phyloP scores from a whole-genome alignment of 2,329 filamentous ascomycete genomes.

The Aspergillus sp. region DNA sequence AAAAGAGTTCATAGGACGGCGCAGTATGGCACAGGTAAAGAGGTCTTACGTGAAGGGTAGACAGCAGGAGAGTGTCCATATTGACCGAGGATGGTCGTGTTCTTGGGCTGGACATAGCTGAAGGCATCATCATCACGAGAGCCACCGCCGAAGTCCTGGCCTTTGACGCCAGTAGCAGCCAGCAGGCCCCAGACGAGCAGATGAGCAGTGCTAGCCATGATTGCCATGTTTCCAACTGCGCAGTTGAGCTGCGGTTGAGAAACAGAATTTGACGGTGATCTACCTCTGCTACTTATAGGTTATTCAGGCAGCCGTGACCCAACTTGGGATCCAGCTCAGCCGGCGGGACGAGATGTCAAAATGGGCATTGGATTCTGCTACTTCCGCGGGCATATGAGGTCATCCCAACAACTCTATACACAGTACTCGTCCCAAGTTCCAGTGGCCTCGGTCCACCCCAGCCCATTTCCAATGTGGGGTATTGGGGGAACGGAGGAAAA shows the following conservation, averaged over 20 bases:
- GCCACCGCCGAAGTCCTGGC: neutral
- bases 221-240: neutral
- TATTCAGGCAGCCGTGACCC: neutral
- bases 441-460: neutral
- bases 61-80: slow-evolving; percentile 20
- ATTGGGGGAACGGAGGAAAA: neutral
- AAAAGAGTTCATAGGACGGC: neutral
- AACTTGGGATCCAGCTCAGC: neutral
- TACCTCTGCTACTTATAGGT: neutral
- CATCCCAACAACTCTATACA: neutral
- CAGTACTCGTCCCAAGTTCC: neutral
- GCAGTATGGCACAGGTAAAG: neutral
- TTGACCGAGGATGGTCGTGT: slow-evolving; percentile 20
- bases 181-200: slow-evolving; percentile 1
- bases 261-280: neutral
- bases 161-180: neutral
- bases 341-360: neutral
- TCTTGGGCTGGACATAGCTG: slow-evolving; percentile 20
- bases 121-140: slow-evolving; percentile 7
- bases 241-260: neutral
- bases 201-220: neutral
- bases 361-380: neutral
- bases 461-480: neutral
- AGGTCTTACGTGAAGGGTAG: slow-evolving; percentile 21
- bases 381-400: neutral